phyloP scores from a whole-genome alignment of 1,139 yeast species.

The Saccharomyces uvarum region DNA sequence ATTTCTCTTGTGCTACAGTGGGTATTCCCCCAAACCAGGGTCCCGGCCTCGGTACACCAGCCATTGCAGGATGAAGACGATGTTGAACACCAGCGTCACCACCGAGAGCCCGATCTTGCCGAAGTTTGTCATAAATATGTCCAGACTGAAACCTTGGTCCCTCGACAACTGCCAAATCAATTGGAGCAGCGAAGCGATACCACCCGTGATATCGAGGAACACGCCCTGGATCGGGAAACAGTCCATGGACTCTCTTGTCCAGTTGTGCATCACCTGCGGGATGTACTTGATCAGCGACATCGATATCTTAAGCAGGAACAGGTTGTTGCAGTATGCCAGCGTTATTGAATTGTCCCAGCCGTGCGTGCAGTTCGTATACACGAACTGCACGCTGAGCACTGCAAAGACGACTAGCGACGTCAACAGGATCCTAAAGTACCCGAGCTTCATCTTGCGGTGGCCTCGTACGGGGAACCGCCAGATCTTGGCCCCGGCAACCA shows the following conservation, averaged over 20 bases:
- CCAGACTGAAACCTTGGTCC: constrained; percentile 19
- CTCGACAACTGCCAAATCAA: constrained; percentile 30
- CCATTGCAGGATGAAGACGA: constrained; percentile 27
- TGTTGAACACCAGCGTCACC: constrained; percentile 27
- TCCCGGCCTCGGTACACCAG: constrained; percentile 11
- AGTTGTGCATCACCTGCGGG: constrained; percentile 53
- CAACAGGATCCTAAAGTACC: constrained; percentile 23
- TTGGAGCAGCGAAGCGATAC: constrained; percentile 44
- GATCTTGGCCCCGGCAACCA: constrained; percentile 29
- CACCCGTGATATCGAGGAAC: constrained; percentile 47
- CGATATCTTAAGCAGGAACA: constrained; percentile 39
- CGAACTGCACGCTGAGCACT: constrained; percentile 13
- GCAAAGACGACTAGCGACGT: constrained; percentile 16
- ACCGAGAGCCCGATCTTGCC: constrained; percentile 31
- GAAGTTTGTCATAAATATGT: constrained; percentile 24
- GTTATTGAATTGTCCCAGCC: constrained; percentile 26
- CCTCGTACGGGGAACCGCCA: constrained; percentile 31
- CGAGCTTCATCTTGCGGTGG: constrained; percentile 21
- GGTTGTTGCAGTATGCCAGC: constrained; percentile 23
- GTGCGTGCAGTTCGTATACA: constrained; percentile 4
- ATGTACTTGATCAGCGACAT: constrained; percentile 53
- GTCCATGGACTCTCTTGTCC: constrained; percentile 44
- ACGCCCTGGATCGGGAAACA: constrained; percentile 53
- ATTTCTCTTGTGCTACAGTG: neutral
- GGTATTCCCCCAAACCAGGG: neutral